Evolutionary conservation across 2,329 filamentous ascomycete genomes (phyloP).

Genomic region (Pezicula carpinea): DNA sequence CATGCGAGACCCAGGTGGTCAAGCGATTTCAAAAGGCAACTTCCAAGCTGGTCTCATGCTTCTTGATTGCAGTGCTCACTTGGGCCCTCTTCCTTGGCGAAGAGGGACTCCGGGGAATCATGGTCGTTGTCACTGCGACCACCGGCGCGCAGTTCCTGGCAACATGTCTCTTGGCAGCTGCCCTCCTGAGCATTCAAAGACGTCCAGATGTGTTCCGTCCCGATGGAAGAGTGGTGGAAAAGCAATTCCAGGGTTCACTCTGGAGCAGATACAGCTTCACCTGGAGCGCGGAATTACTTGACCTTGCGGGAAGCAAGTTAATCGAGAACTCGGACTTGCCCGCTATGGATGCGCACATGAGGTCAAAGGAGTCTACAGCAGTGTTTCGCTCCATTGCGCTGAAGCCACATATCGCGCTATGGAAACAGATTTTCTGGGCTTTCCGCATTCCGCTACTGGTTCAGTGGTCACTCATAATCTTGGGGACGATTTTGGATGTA

Average conservation of each 20-base stretch:
- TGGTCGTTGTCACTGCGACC: conserved; percentile 2
- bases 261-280: conserved; percentile 58
- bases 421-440: conserved; percentile 49
- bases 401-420: conserved; percentile 43
- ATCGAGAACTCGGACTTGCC: conserved; percentile 60
- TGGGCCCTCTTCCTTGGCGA: conserved; percentile 3
- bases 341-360: conserved; percentile 48
- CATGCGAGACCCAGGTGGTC: conserved; percentile 9
- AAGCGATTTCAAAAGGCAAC: conserved; percentile 11
- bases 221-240: conserved; percentile 53
- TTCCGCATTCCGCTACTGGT: conserved; percentile 49
- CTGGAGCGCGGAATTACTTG: conserved; percentile 55
- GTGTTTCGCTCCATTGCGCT: conserved; percentile 44
- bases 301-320: conserved; percentile 49
- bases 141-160: conserved; percentile 11
- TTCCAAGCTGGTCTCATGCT: conserved; percentile 11
- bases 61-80: conserved; percentile 10
- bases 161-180: conserved; percentile 4
- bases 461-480: conserved; percentile 39
- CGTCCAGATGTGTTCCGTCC: conserved; percentile 61
- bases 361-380: conserved; percentile 42
- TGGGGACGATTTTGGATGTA: conserved; percentile 11
- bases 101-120: background rate
- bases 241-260: conserved; percentile 55
- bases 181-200: conserved; percentile 44